phyloP scores from a whole-genome alignment of 495 filamentous ascomycete genomes.

The Penicillium cataractarum region DNA sequence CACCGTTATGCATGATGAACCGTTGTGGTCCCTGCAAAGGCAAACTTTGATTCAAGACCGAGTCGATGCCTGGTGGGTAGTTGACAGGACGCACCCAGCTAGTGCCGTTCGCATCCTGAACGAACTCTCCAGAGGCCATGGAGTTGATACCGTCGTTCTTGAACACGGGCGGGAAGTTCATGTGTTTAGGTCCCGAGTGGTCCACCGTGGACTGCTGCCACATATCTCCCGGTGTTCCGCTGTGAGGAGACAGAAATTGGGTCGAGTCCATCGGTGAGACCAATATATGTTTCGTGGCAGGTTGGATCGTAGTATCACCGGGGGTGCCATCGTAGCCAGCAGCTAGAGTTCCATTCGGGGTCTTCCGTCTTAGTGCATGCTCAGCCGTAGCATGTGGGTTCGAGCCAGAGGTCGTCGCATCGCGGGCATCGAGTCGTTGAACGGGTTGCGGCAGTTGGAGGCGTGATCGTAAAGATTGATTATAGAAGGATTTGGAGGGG shows the following conservation, averaged over 20 bases:
- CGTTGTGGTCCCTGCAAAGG: constrained; percentile 43
- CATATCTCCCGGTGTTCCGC: constrained; percentile 32
- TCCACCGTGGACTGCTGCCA: constrained; percentile 39
- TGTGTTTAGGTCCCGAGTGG: constrained; percentile 34
- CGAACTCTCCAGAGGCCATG: constrained; percentile 32
- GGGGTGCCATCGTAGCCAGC: constrained; percentile 92
- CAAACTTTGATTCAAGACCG: constrained; percentile 53
- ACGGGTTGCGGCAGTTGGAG: constrained; percentile 50
- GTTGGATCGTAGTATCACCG: constrained; percentile 72
- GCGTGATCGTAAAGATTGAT: constrained; percentile 37
- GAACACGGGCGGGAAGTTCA: constrained; percentile 51
- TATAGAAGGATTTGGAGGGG: constrained; percentile 30
- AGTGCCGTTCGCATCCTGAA: constrained; percentile 40
- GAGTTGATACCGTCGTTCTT: constrained; percentile 39
- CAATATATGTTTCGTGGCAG: constrained; percentile 87
- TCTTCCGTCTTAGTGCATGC: constrained; percentile 88
- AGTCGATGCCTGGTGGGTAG: constrained; percentile 51
- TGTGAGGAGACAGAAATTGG: constrained; percentile 37
- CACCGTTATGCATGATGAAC: constrained; percentile 48
- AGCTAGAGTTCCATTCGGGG: constrained; percentile 88
- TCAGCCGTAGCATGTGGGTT: constrained; percentile 50
- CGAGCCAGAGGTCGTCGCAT: constrained; percentile 28
- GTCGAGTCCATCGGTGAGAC: constrained; percentile 59
- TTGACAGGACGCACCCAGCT: constrained; percentile 52
- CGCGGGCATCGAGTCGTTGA: constrained; percentile 40